Percentiles rank a stretch among this genome's conserved stretches.
These are phyloP conservation scores for Pseudozyma sp. DNA, from an alignment of 1,284 basidiomycete genomes.

Conservation along the genomic window DNA sequence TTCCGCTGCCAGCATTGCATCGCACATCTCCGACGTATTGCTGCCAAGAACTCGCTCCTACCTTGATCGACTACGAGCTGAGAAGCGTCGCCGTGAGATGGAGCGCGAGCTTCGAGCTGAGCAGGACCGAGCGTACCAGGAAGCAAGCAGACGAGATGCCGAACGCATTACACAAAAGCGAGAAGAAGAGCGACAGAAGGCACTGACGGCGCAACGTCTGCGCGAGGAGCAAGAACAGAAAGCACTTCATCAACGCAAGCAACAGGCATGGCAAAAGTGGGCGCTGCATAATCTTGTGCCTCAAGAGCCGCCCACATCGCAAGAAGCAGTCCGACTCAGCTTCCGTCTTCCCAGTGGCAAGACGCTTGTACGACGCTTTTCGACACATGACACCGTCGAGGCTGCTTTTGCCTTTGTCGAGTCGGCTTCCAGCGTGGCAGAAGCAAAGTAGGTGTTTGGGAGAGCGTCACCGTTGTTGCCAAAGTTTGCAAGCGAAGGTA, in stretches of 20 bases:
- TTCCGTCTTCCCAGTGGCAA: conserved; percentile 61
- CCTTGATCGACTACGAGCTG: conserved; percentile 49
- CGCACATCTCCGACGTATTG: conserved; percentile 58
- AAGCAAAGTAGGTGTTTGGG: too few relatives aligned
- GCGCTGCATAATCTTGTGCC: conserved; percentile 52
- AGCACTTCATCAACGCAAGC: conserved; percentile 23
- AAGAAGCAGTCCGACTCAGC: conserved; percentile 31
- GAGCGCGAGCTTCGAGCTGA: conserved; percentile 58
- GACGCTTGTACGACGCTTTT: conserved; percentile 48
- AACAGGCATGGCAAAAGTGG: conserved; percentile 57
- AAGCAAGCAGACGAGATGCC: conserved; percentile 51
- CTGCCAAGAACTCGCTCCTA: conserved; percentile 54
- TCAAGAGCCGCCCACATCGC: conserved; percentile 28
- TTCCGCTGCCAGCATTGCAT: conserved; percentile 41
- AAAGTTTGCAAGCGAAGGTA: too few relatives aligned
- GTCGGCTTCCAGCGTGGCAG: conserved; percentile 15
- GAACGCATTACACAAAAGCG: conserved; percentile 46
- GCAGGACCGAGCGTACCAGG: conserved; percentile 60
- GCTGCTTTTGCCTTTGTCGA: conserved; percentile 58
- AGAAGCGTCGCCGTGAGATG: conserved; percentile 48
- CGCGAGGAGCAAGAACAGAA: conserved; percentile 26
- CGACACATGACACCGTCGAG: conserved; percentile 39
- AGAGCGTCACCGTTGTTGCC: too few relatives aligned
- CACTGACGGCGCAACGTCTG: conserved; percentile 24
- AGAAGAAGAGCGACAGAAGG: conserved; percentile 42